These are phyloP conservation scores for Boechera stricta DNA, from an alignment of 345 rosid genomes.

Conservation along the genomic window DNA sequence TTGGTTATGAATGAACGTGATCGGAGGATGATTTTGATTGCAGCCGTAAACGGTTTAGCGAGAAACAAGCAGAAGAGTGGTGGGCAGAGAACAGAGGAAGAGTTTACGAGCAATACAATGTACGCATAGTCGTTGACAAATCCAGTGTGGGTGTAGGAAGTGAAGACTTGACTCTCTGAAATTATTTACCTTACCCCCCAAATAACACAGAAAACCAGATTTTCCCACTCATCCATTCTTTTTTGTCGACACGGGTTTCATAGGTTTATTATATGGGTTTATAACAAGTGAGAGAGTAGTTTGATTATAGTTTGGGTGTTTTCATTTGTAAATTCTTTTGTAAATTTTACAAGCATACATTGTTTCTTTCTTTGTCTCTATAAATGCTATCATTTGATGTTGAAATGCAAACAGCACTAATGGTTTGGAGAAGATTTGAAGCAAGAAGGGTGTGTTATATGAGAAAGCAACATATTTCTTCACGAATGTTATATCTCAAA, in stretches of 20 bases:
- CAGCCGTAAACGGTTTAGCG: constrained; percentile 95
- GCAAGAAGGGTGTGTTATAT: constrained; percentile 1
- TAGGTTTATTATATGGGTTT: constrained; percentile 23
- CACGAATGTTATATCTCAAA: neutral
- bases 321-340: constrained; percentile 39
- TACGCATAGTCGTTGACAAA: constrained; percentile 71
- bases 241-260: constrained; percentile 30
- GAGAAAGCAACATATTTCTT: neutral
- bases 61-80: constrained; percentile 97
- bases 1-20: constrained; percentile 4
- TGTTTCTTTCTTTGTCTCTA: constrained; percentile 13
- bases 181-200: neutral
- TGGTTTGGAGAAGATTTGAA: constrained; percentile 25
- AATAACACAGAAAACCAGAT: constrained; percentile 6
- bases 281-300: constrained; percentile 30
- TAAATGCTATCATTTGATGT: constrained; percentile 25
- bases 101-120: constrained; percentile 86
- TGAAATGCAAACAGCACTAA: constrained; percentile 5
- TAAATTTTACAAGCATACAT: constrained; percentile 36
- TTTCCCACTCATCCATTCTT: constrained; percentile 14
- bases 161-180: constrained; percentile 71
- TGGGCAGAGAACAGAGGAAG: constrained; percentile 94
- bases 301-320: constrained; percentile 39
- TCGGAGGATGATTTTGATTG: constrained; percentile 31
- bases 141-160: constrained; percentile 81